Base-by-base conservation (phyloP, 2,329 filamentous ascomycete genomes). In the Gremmenia infestans region DNA sequence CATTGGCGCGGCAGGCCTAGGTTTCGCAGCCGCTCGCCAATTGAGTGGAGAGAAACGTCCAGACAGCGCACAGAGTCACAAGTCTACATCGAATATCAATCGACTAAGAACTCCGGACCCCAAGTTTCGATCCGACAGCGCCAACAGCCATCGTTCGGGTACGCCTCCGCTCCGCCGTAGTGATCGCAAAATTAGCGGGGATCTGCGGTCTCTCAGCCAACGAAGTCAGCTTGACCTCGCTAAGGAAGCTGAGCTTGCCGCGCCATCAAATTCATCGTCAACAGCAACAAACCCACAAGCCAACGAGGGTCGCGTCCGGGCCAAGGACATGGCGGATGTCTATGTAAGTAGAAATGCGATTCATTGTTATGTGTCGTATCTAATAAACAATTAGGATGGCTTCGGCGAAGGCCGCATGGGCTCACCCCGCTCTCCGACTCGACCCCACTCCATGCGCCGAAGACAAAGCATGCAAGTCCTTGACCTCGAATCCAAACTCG, bases 381-480 rank as follows among this genome's bases (percentile, higher is more conserved):
- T 61, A 48, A 64, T 60, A 52, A 59, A 47, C 54, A 14, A 45
- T 46, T 48, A 97, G 92, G 91, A 96, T 82, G 93, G 91, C 76
- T 92, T 85, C 78, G 93, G 93, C 75, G 91, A 96, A 76, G 90
- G 89, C 74, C 89, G 82, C 70, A 82, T 88, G 70, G 86, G 86
- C 71, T 96, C 91, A 71, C 91, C 93, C 69, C 86, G 88, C 68
- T 97, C 94, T 68, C 94, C 94, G 54, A 96, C 91, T 65, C 86
- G 93, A 73, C 92, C 94, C 67, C 91, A 92, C 70, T 97, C 91
- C 78, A 89, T 99, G 82, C 92, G 93, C 67, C 92, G 93, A 71
- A 89, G 93, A 70, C 94, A 96, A 74, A 97, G 93, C 80, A 93
- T 97, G 86, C 93, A 97, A 75, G 85, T 93, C 53, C 85, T 97